Base-by-base conservation (phyloP, 768 basidiomycete genomes). In the Filobasidium wieringae region DNA sequence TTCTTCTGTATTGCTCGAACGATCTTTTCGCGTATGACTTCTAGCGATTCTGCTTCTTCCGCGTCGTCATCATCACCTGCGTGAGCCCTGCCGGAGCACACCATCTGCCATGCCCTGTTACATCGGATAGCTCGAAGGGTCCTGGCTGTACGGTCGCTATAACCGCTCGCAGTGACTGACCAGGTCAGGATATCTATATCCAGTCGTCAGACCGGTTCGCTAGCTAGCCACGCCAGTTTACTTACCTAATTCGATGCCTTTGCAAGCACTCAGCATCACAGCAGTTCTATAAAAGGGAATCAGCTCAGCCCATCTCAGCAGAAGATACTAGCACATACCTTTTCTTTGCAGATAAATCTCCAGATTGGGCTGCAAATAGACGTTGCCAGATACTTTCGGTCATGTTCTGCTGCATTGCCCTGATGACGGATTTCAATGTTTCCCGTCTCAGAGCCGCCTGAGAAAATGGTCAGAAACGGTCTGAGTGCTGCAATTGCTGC, bases 161-260 rank as follows among this genome's bases (percentile, higher is more conserved):
- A 55, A 14, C 54, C 54, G 7, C 45, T 41, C 9, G 54, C 54
- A 2, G 54, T 33, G 4, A 37, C 36, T 2, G 54, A 40, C 24
- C 27, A 55, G 22, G 15, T 43, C 39, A 55, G 9, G 19, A 41
- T 17, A 31, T 55, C 54, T 55, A 19, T 3, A 29, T 27, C 7
- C n/a, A n/a, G n/a, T 55, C 5, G 7, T 17, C 27, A 33, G 33
- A n/a, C 7, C 2, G 3, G 26, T 41, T 27, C 27, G 37, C 17
- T 9, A 7, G 4, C 52, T 22, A 22, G 8, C 22, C n/a, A 2
- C 36, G 29, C 4, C n/a, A 7, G 17, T n/a, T 4, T 5, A 45
- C 37, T 41, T 30, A 55, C 54, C 54, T 37, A 43, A 29, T 29
- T 55, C 54, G n/a, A 34, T 55, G 12, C 26, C 32, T 19, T 55